Conservation (phyloP, 1,139 yeast species). For the Candida buenavistaensis region DNA sequence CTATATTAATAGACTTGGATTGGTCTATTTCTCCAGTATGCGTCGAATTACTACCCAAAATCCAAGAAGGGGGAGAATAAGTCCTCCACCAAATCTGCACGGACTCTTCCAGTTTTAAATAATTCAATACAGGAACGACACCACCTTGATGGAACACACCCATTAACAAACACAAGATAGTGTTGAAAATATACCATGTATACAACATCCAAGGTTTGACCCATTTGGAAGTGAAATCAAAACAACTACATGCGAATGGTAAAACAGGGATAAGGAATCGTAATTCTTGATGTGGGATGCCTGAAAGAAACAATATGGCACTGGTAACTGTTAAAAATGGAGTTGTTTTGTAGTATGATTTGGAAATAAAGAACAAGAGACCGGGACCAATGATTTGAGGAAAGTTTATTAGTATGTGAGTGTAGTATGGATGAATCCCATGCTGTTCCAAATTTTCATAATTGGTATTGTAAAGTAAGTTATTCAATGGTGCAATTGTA, state of each 20-base stretch:
- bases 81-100: constrained; percentile 89
- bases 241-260: constrained; percentile 68
- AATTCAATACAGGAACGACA: constrained; percentile 63
- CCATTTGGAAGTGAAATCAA: constrained; percentile 38
- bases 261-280: constrained; percentile 78
- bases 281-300: constrained; percentile 88
- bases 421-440: constrained; percentile 79
- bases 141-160: constrained; percentile 93
- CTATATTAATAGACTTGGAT: constrained; percentile 17
- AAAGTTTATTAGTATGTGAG: constrained; percentile 71
- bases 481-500: constrained; percentile 75
- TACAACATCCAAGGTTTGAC: constrained; percentile 20
- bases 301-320: constrained; percentile 61
- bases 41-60: constrained; percentile 47
- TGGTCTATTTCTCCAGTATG: constrained; percentile 16
- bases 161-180: constrained; percentile 59
- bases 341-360: constrained; percentile 41
- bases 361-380: constrained; percentile 37
- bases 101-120: constrained; percentile 18
- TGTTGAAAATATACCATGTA: constrained; percentile 68
- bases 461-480: constrained; percentile 66
- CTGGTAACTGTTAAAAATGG: constrained; percentile 63
- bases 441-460: constrained; percentile 64
- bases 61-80: constrained; percentile 90
- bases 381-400: constrained; percentile 85